Evolutionary conservation across 208 protist species (phyloP), one percentile per base, ranked within the genome.

Genomic region (Trypanosoma avium): DNA sequence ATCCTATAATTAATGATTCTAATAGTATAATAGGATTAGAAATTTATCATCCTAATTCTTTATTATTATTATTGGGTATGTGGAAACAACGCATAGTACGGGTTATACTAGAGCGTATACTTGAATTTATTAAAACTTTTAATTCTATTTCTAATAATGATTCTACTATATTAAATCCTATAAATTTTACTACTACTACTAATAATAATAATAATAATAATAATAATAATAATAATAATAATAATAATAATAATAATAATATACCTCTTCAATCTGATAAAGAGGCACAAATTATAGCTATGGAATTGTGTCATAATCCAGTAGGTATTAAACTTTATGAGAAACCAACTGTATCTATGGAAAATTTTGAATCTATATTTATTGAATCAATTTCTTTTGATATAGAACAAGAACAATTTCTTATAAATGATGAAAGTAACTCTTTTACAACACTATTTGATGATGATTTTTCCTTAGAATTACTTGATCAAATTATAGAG

Each of bases 401-500:
- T 35, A 19, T 5, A 24, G 21, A 55, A 27, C 30, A 30, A 5
- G 8, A 32, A 17, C 61, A 52, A 40, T 24, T 67, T 26, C 22
- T 54, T 8, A 10, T 26, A 17, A 9, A 52, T 3, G 56, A 61
- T 33, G 32, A 47, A 40, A 19, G 27, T 33, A 42, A 26, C 42
- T 32, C 46, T 27, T 32, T 43, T 29, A 36, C 24, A 24, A 32
- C 46, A 10, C 8, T 43, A 4, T 55, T 71, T 38, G 62, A 32
- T 24, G 29, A 7, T 1, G 46, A 46, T 40, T n/a, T 76, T 33
- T 27, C 61, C 2, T 5, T 43, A 36, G 70, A 67, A 9, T 5
- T 77, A 36, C 65, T 90, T 24, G 52, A 70, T 13, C 64, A 81
- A 40, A 67, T 95, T 4, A 74, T 77, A 17, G 67, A 77, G 49